phyloP scores from a whole-genome alignment of 352 stramenopile species.

The Pythium phragmitis region DNA sequence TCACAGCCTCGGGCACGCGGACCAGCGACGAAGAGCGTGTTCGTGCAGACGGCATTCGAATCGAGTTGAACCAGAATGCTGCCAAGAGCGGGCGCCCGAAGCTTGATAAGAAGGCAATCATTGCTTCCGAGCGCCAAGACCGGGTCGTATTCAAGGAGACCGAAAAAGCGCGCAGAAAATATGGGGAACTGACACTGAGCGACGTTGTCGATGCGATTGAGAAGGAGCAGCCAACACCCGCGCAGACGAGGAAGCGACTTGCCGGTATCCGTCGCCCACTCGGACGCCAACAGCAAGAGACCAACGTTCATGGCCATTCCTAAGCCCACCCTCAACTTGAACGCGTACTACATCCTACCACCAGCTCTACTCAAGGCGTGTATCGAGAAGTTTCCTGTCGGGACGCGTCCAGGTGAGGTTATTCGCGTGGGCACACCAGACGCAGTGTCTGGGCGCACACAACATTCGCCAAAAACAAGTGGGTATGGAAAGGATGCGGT shows the following conservation, averaged over 20 bases:
- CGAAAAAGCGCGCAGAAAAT: neutral
- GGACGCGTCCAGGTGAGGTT: neutral
- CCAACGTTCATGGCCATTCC: neutral
- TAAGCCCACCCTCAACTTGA: neutral
- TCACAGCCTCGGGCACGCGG: too few species aligned
- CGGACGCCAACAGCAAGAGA: neutral
- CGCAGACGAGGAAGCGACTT: neutral
- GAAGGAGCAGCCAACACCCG: neutral
- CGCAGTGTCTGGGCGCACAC: neutral
- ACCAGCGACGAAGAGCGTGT: too few species aligned
- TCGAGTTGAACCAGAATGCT: neutral
- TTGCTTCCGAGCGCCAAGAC: neutral
- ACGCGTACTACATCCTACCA: constrained; percentile 2
- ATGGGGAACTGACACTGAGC: neutral
- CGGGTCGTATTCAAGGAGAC: constrained; percentile 5
- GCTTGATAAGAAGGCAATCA: neutral
- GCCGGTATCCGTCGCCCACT: neutral
- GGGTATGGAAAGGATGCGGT: too few species aligned
- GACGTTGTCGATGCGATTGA: neutral
- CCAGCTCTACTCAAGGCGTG: neutral
- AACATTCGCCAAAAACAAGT: neutral
- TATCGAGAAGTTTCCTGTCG: neutral
- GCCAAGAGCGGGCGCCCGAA: neutral
- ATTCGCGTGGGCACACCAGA: neutral
- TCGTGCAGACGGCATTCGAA: neutral